A percentile compares a stretch with the other conserved stretches of the same genome.
Evolutionary conservation across 1,139 yeast species (phyloP).

Genomic region (Taiozyma sp.): DNA sequence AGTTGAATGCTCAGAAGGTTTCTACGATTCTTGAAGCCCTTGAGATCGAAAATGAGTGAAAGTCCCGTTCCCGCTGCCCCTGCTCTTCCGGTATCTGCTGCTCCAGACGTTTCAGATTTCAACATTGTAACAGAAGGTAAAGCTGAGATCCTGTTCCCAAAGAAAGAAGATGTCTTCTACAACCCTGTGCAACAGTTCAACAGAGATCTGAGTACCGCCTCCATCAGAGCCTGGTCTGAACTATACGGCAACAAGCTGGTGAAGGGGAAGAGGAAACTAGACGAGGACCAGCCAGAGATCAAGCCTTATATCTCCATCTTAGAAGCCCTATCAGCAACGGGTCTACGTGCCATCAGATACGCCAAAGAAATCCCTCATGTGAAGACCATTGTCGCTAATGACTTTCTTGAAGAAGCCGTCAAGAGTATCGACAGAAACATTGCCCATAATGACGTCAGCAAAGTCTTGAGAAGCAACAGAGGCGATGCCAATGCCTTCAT

Average conservation of each 20-base stretch:
- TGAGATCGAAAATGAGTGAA: not conserved
- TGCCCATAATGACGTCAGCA: slow-evolving; percentile 54
- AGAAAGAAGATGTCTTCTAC: slow-evolving; percentile 79
- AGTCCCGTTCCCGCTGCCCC: not conserved
- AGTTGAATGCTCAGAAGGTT: not conserved
- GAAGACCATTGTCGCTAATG: slow-evolving; percentile 78
- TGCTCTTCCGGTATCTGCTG: not conserved
- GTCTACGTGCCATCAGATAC: slow-evolving; percentile 88
- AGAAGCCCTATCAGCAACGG: slow-evolving; percentile 94
- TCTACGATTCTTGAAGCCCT: not conserved
- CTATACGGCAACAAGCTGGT: slow-evolving; percentile 36
- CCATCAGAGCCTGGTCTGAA: slow-evolving; percentile 82
- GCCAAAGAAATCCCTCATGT: slow-evolving; percentile 84
- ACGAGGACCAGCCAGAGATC: slow-evolving; percentile 14
- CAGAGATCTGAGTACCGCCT: slow-evolving; percentile 82
- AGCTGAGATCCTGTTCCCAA: slow-evolving; percentile 76
- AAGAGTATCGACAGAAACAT: slow-evolving; percentile 70
- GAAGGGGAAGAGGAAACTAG: slow-evolving; percentile 26
- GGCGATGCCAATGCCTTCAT: slow-evolving; percentile 89
- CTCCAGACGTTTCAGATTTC: slow-evolving; percentile 21
- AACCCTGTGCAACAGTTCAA: slow-evolving; percentile 97
- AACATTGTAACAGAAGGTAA: slow-evolving; percentile 69
- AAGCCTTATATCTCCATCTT: slow-evolving; percentile 57
- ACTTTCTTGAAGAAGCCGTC: slow-evolving; percentile 84
- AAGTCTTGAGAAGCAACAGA: slow-evolving; percentile 56